Evolutionary conservation across 78 protist genomes (phyloP).

Genomic region (Pigoraptor vietnamica): DNA sequence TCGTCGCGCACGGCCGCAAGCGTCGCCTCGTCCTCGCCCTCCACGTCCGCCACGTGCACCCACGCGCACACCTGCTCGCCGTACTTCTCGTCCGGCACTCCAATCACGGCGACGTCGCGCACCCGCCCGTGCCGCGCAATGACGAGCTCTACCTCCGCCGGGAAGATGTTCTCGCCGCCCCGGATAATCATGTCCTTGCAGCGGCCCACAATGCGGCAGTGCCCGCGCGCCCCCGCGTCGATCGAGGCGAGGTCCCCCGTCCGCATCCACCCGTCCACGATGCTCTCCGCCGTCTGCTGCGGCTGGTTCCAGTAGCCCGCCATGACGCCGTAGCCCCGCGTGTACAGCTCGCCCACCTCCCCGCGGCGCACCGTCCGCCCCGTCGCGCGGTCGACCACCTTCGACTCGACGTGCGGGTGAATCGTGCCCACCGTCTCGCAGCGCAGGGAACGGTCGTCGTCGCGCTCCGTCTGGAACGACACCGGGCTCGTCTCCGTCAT

Average conservation of each 20-base stretch:
- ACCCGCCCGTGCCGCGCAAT: constrained; percentile 1
- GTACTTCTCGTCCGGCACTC: constrained; percentile 26
- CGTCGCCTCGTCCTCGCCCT: neutral
- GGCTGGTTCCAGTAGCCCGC: constrained; percentile 53
- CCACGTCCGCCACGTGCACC: neutral
- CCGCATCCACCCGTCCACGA: constrained; percentile 37
- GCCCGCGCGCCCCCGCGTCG: constrained; percentile 23
- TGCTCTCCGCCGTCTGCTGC: constrained; percentile 53
- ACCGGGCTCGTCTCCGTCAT: constrained; percentile 76
- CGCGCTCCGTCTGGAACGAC: neutral
- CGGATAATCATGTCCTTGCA: constrained; percentile 54
- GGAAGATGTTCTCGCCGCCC: constrained; percentile 64
- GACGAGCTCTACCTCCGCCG: constrained; percentile 42
- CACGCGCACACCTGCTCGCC: constrained; percentile 53
- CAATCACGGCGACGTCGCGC: constrained; percentile 38
- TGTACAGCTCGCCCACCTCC: constrained; percentile 42
- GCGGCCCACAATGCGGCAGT: constrained; percentile 37
- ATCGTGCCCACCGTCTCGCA: constrained; percentile 14
- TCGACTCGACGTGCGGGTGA: neutral
- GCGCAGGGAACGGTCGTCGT: neutral
- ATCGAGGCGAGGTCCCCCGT: constrained; percentile 59
- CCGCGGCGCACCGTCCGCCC: neutral
- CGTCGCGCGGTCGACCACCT: constrained; percentile 5
- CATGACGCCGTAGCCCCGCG: constrained; percentile 81
- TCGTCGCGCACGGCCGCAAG: neutral